Conservation (phyloP, 2,329 filamentous ascomycete species). For the Neophaeococcomyces aloes region DNA sequence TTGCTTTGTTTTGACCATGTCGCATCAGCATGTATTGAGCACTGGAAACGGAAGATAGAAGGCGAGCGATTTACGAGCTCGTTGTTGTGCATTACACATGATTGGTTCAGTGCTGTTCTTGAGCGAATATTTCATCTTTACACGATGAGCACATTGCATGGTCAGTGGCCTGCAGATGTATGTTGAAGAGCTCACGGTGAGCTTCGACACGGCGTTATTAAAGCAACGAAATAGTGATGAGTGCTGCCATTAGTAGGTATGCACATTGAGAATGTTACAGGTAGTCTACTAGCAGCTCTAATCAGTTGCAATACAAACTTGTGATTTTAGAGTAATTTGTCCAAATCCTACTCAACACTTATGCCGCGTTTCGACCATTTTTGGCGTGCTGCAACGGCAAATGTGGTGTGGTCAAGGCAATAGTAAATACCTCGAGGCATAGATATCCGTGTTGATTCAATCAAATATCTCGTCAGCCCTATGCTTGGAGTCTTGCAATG, state of each 20-base stretch:
- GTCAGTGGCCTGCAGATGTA: constrained; percentile 6
- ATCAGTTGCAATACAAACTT: no score
- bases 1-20: neutral
- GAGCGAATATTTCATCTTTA: neutral
- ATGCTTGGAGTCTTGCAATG: no score
- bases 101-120: neutral
- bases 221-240: neutral
- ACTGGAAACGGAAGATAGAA: neutral
- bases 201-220: constrained; percentile 2
- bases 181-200: constrained; percentile 1
- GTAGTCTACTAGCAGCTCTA: no score
- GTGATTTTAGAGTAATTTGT: no score
- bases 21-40: neutral
- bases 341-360: no score
- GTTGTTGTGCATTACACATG: neutral
- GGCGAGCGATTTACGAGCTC: neutral
- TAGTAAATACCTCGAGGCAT: no score
- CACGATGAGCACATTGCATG: constrained; percentile 7
- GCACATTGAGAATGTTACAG: neutral
- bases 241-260: neutral
- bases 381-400: no score
- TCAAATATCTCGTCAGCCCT: no score
- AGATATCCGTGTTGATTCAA: no score
- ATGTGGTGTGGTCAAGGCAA: no score
- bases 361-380: no score